Conservation (phyloP, 768 basidiomycete genomes). For the Pulveroboletus sp. region DNA sequence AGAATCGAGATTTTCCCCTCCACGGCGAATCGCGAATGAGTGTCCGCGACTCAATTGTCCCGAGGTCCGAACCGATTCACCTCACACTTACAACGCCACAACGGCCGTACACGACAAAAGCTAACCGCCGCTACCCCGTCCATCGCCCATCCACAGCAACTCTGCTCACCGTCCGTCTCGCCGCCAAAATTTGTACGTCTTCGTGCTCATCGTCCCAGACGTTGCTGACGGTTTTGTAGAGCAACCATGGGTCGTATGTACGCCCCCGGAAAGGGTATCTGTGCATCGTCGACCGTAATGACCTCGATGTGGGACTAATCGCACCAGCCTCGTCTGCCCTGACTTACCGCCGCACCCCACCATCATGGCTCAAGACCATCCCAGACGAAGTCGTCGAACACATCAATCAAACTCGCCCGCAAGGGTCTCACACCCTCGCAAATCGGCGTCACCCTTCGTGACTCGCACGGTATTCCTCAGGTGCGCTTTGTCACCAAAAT, state of each 20-base stretch:
- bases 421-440: slow-evolving; percentile 98
- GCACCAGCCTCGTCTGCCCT: slow-evolving; percentile 76
- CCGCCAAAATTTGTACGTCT: slow-evolving; percentile 37
- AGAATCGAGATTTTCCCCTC: too few relatives aligned
- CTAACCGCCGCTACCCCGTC: too few relatives aligned
- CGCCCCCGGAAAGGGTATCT: slow-evolving; percentile 99
- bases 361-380: slow-evolving; percentile 95
- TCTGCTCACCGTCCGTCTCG: slow-evolving; percentile 11
- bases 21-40: too few relatives aligned
- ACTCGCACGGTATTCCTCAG: slow-evolving; percentile 97
- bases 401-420: slow-evolving; percentile 94
- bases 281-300: slow-evolving; percentile 45
- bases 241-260: slow-evolving; percentile 94
- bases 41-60: too few relatives aligned
- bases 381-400: slow-evolving; percentile 94
- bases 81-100: slow-evolving; percentile 27
- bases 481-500: slow-evolving; percentile 97
- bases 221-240: slow-evolving; percentile 27
- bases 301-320: slow-evolving; percentile 36
- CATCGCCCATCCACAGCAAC: slow-evolving; percentile 26
- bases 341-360: slow-evolving; percentile 93
- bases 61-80: too few relatives aligned
- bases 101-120: slow-evolving; percentile 29
- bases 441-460: slow-evolving; percentile 97
- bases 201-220: slow-evolving; percentile 7